A percentile compares a stretch with the other conserved stretches of the same genome.
Conservation (phyloP, 2,329 filamentous ascomycete species). For the Onygenales sp. region DNA sequence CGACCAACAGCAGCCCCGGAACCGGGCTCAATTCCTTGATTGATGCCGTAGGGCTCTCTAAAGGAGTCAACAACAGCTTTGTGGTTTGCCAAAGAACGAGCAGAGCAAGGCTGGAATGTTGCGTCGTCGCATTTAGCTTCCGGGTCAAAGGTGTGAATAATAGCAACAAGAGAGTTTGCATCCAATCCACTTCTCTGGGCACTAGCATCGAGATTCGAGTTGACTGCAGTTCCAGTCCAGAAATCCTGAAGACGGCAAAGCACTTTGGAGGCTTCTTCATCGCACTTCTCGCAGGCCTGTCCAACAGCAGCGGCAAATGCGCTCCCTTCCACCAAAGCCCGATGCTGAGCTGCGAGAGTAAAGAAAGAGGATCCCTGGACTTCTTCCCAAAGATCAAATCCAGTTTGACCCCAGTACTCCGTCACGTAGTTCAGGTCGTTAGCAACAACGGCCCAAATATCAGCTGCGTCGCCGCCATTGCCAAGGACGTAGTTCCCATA, state of each 20-base stretch:
- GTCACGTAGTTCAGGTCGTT: neutral
- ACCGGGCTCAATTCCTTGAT: conserved; percentile 19
- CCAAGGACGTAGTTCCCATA: conserved; percentile 64
- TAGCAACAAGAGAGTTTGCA: conserved; percentile 53
- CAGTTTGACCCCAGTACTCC: conserved; percentile 43
- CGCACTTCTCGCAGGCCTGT: conserved; percentile 51
- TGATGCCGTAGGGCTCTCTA: conserved; percentile 56
- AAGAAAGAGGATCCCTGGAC: conserved; percentile 70
- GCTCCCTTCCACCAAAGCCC: conserved; percentile 51
- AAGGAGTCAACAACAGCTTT: conserved; percentile 69
- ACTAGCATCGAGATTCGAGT: conserved; percentile 55
- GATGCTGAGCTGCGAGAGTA: conserved; percentile 60
- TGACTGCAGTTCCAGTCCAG: conserved; percentile 53
- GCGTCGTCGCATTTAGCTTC: conserved; percentile 23
- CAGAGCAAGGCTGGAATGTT: conserved; percentile 71
- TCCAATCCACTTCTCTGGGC: conserved; percentile 42
- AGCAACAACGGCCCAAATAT: neutral
- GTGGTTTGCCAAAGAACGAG: conserved; percentile 60
- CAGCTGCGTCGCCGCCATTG: conserved; percentile 40
- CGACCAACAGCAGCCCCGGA: conserved; percentile 43
- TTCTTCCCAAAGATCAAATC: conserved; percentile 79
- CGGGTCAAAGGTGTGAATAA: conserved; percentile 34
- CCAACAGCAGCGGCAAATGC: conserved; percentile 56
- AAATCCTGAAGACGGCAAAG: conserved; percentile 66
- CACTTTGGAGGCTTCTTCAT: conserved; percentile 57